A percentile compares a stretch with the other conserved stretches of the same genome.
These are phyloP conservation scores for Candida neerlandica DNA, from an alignment of 1,139 yeast species.

Conservation along the genomic window DNA sequence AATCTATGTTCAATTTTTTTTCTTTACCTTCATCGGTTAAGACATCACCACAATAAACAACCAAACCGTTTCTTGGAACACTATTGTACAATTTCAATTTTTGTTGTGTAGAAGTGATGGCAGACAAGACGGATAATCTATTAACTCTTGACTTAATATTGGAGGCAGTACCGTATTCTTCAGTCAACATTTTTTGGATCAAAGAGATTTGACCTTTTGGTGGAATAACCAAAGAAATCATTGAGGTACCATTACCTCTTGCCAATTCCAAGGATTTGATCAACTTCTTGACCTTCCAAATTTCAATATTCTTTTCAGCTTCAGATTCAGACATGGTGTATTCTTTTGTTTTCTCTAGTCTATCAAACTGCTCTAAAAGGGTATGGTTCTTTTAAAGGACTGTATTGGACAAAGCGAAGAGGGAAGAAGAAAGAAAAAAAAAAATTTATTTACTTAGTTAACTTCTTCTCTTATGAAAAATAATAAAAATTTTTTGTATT, in stretches of 20 bases:
- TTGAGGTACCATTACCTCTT: slow-evolving; percentile 97
- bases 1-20: slow-evolving; percentile 90
- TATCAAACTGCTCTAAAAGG: not conserved
- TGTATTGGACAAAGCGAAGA: not conserved
- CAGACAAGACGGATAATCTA: slow-evolving; percentile 90
- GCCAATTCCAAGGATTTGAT: slow-evolving; percentile 85
- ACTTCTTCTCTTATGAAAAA: too few species aligned
- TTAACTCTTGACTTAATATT: slow-evolving; percentile 97
- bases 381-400: not conserved
- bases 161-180: slow-evolving; percentile 98
- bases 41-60: slow-evolving; percentile 97
- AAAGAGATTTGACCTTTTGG: slow-evolving; percentile 93
- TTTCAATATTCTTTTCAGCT: slow-evolving; percentile 96
- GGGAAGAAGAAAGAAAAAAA: not conserved
- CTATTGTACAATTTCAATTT: slow-evolving; percentile 85
- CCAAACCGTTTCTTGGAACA: slow-evolving; percentile 93
- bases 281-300: slow-evolving; percentile 97
- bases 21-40: slow-evolving; percentile 96
- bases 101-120: slow-evolving; percentile 97
- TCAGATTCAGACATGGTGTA: slow-evolving; percentile 18
- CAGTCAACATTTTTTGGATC: slow-evolving; percentile 89
- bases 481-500: too few species aligned
- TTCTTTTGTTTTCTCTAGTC: not conserved
- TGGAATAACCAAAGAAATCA: slow-evolving; percentile 94
- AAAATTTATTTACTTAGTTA: too few species aligned